Evolutionary conservation across 2,329 filamentous ascomycete species (phyloP), one percentile per base, ranked within the genome.

Genomic region (Penicillium olsonii): DNA sequence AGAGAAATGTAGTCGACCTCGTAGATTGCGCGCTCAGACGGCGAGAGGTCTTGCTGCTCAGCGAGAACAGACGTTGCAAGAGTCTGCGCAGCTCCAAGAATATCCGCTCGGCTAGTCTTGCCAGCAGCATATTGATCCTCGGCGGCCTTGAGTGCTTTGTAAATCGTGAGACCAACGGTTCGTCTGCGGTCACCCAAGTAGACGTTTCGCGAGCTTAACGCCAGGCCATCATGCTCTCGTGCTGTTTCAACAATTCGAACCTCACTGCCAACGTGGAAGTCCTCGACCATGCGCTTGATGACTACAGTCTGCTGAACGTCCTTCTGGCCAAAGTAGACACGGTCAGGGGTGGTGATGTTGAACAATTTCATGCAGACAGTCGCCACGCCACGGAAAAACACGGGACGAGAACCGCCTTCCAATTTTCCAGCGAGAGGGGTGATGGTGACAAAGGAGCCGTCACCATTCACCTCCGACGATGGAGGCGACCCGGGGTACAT

Each of bases 301-400:
- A 99, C 83, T 15, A 95, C 88, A 0, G 91, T 95, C 74, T 99
- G 94, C 76, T 99, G 94, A 17, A 96, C 84, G 69, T 99, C 94
- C 75, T 99, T 99, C 71, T 97, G 94, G 4, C 94, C 94, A 75
- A 99, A 96, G 74, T 96, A 94, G 5, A 90, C 89, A 37, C 81
- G 81, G 48, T 92, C 87, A 4, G 90, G 87, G 56, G 84, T 79
- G 38, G 90, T 85, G 46, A 91, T 88, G 64, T 92, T 92, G 74
- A 95, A 92, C 12, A 95, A 75, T 73, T 95, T 99, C 83, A 92
- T 94, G 75, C 92, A 96, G 2, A 99, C 87, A 1, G 94, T 99
- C 17, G 94, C 92, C 27, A 99, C 94, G 33, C 94, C 94, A 41
- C 94, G 82, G 74, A 99, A 99, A 72, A 99, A 99, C 37, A 95